Base-by-base conservation (phyloP, 2,329 filamentous ascomycete genomes). In the Talaromyces verruculosus region DNA sequence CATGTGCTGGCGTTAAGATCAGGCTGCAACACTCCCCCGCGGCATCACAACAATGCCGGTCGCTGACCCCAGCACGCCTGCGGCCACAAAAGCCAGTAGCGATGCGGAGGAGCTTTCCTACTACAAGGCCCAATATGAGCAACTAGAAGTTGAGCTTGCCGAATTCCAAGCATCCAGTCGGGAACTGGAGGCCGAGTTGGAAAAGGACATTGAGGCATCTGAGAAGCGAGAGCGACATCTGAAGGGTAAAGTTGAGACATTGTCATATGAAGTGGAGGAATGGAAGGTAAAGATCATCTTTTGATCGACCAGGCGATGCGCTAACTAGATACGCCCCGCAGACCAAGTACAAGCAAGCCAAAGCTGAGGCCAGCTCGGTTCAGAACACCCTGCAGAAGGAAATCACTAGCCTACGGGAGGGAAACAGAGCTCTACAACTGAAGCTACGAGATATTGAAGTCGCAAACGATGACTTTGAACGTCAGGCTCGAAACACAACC, bases 381-480 rank as follows among this genome's bases (percentile, higher is more conserved):
- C 95, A 98, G 75, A 93, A 90, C 74, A 83, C 84, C 3, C 85
- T 99, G 63, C 93, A 99, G 79, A 98, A 97, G 80, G 95, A 99
- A 79, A 93, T 99, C 73, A 99, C 95, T 6, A 90, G 87, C 8
- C 84, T 99, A 72, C 90, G 95, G 74, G 93, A 99, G 70, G 79
- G 88, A 59, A 96, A 93, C 78, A 85, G 95, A 70, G 89, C 89
- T 3, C 80, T 97, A 68, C 91, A 95, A 73, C 83, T 97, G 69
- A 91, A 87, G 78, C 83, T 99, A 66, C 89, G 95, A 71, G 95
- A 99, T 77, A 97, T 94, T 72, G 95, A 99, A 80, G 95, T 99
- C 64, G 92, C 91, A 76, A 99, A 98, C 81, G 95, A 99, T 83
- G 95, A 99, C 79, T 97, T 94, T 76, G 95, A 99, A 82, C 89